phyloP scores from a whole-genome alignment of 169 alveolate genomes.

The Eimeria acervulina region DNA sequence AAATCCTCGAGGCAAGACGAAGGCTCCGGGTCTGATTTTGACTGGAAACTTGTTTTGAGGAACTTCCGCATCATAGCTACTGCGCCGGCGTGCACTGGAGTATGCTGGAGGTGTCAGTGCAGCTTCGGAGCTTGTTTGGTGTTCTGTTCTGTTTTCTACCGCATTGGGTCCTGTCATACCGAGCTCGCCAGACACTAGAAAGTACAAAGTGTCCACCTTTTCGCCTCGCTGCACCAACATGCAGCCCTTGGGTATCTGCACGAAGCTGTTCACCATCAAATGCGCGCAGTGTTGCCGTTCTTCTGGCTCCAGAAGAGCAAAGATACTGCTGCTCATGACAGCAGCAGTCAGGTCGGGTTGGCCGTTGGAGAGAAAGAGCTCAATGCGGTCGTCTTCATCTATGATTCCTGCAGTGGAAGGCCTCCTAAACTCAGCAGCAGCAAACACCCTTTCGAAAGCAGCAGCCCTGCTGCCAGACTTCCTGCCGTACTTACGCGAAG shows the following conservation, averaged over 20 bases:
- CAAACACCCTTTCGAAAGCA: slow-evolving; percentile 15
- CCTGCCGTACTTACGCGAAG: background rate
- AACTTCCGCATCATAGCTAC: slow-evolving; percentile 43
- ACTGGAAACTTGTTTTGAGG: slow-evolving; percentile 18
- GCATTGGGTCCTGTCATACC: slow-evolving; percentile 49
- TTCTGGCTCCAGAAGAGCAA: slow-evolving; percentile 65
- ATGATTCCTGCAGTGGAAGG: background rate
- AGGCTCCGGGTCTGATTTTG: slow-evolving; percentile 31
- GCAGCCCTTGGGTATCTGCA: slow-evolving; percentile 66
- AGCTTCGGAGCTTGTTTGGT: background rate
- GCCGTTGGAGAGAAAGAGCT: slow-evolving; percentile 13
- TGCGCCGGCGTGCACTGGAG: slow-evolving; percentile 23
- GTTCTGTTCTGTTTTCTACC: background rate
- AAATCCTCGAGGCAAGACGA: slow-evolving; percentile 70
- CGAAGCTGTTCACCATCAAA: slow-evolving; percentile 50
- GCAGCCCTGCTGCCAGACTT: background rate
- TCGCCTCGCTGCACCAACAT: slow-evolving; percentile 63
- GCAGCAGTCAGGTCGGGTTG: slow-evolving; percentile 60
- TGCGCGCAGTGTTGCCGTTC: slow-evolving; percentile 67
- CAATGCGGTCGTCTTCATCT: slow-evolving; percentile 67
- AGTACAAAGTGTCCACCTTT: slow-evolving; percentile 74
- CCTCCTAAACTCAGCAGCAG: background rate
- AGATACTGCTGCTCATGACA: slow-evolving; percentile 70
- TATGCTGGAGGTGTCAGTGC: background rate
- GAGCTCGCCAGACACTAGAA: slow-evolving; percentile 62